Percentiles rank a stretch among this genome's conserved stretches.
Conservation (phyloP, 352 stramenopile species). For the Hyaloperonospora brassicae region DNA sequence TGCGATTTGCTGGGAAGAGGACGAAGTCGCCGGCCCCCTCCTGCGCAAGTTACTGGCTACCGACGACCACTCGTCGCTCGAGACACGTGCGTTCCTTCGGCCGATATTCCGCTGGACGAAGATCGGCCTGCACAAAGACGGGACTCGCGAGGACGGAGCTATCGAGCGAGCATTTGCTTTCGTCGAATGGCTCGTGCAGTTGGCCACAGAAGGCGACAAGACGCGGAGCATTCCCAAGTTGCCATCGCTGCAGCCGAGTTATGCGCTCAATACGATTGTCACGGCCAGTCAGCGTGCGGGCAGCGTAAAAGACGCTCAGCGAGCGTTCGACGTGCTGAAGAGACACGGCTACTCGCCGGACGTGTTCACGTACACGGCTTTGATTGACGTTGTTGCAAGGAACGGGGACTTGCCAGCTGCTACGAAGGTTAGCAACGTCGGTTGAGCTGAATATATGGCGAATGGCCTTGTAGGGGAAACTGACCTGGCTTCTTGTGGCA, state of each 20-base stretch:
- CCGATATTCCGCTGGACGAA: constrained; percentile 76
- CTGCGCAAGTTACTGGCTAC: constrained; percentile 17
- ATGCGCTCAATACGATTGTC: constrained; percentile 74
- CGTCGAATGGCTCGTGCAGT: constrained; percentile 59
- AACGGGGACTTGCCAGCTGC: constrained; percentile 37
- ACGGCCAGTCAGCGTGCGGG: constrained; percentile 63
- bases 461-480: background rate
- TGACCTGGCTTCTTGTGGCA: background rate
- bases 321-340: constrained; percentile 47
- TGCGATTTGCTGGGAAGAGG: constrained; percentile 23
- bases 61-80: constrained; percentile 27
- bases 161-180: constrained; percentile 63
- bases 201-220: constrained; percentile 39
- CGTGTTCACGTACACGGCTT: constrained; percentile 74
- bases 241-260: constrained; percentile 45
- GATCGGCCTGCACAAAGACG: constrained; percentile 49
- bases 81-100: constrained; percentile 57
- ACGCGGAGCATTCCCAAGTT: constrained; percentile 34
- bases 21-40: constrained; percentile 23
- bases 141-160: constrained; percentile 38
- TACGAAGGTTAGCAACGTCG: constrained; percentile 28
- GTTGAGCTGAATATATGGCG: background rate
- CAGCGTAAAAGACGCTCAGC: constrained; percentile 43
- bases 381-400: constrained; percentile 66
- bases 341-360: constrained; percentile 54